Base-by-base conservation (phyloP, 768 basidiomycete genomes). In the Phanerodontia chrysosporium region DNA sequence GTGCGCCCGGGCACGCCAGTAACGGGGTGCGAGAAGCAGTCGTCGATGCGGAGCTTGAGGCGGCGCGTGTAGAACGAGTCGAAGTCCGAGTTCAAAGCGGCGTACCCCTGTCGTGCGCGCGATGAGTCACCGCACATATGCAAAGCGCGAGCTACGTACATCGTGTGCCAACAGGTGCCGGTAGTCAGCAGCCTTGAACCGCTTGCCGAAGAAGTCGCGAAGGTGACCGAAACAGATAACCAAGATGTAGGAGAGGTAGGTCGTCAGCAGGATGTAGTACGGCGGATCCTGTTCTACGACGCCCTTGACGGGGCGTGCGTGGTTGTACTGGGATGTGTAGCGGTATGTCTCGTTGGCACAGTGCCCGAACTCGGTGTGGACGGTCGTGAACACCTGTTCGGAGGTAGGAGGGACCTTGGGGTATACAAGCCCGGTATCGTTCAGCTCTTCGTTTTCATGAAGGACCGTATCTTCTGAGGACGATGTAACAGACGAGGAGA, bases 61-160 rank as follows among this genome's bases (percentile, higher is more conserved):
- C 95, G 89, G 52, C 96, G 92, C 60, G 95, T 96, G 80, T 98
- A 98, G 78, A 98, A 99, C 6, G 97, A 98, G 73, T 98, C 96
- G 65, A 98, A 98, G 72, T 98, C 97, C 9, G 95, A 97, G 75
- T 94, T 96, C 60, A 98, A 81, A 5, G 97, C 91, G 1, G 95
- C 96, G 68, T 97, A 95, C 58, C 96, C 97, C 94, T 98, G 72
- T 51, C 28, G 51, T 57, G 44, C 32, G 49, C 53, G 28, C 36
- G 16, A 44, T 56, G 45, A 59, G 57, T n/a, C 32, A 58, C 18
- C 57, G 49, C 18, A 45, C 21, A 32, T 14, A 30, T 46, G 13
- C 21, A 55, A 44, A 0, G 52, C 22, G 22, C 59, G 44, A 32
- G 56, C n/a, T 0, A 80, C 94, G 74, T 69, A 96, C 95, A 66